Evolutionary conservation across 1,284 basidiomycete species (phyloP).

Genomic region (Microbotryum violaceum): DNA sequence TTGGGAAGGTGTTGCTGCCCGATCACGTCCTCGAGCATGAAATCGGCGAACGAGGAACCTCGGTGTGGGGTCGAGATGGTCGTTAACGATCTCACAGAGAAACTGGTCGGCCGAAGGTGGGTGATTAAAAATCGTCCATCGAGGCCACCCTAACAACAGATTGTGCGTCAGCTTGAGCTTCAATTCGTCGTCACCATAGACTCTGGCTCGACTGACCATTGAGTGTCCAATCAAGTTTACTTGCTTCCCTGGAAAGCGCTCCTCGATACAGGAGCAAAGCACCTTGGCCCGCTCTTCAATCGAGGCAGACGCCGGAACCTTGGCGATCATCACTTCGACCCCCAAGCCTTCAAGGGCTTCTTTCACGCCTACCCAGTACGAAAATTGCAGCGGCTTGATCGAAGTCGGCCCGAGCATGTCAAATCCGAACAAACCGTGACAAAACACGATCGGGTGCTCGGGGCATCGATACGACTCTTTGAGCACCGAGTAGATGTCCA

Average conservation of each 20-base stretch:
- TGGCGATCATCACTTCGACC: slow-evolving; percentile 80
- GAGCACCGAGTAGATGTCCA: slow-evolving; percentile 22
- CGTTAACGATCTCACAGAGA: slow-evolving; percentile 68
- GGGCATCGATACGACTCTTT: slow-evolving; percentile 66
- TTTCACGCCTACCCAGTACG: slow-evolving; percentile 90
- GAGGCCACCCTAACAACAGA: slow-evolving; percentile 63
- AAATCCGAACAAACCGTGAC: slow-evolving; percentile 73
- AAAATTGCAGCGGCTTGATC: slow-evolving; percentile 71
- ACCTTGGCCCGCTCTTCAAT: slow-evolving; percentile 79
- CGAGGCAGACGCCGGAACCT: slow-evolving; percentile 62
- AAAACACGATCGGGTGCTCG: slow-evolving; percentile 78
- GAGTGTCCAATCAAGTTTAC: slow-evolving; percentile 91
- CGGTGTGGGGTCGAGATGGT: slow-evolving; percentile 89
- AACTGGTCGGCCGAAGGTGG: slow-evolving; percentile 43
- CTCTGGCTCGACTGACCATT: slow-evolving; percentile 54
- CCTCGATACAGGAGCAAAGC: slow-evolving; percentile 68
- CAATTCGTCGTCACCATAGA: background rate
- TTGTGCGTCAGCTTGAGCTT: slow-evolving; percentile 12
- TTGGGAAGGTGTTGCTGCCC: slow-evolving; percentile 50
- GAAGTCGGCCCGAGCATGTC: slow-evolving; percentile 43
- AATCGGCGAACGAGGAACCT: slow-evolving; percentile 87
- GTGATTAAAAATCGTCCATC: slow-evolving; percentile 75
- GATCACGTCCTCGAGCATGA: slow-evolving; percentile 72
- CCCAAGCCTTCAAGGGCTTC: slow-evolving; percentile 82
- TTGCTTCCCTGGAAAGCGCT: slow-evolving; percentile 65